Percentiles rank a stretch among this genome's conserved stretches.
Evolutionary conservation across 257 asterid species (phyloP).

Genomic region (Scutellaria minor): DNA sequence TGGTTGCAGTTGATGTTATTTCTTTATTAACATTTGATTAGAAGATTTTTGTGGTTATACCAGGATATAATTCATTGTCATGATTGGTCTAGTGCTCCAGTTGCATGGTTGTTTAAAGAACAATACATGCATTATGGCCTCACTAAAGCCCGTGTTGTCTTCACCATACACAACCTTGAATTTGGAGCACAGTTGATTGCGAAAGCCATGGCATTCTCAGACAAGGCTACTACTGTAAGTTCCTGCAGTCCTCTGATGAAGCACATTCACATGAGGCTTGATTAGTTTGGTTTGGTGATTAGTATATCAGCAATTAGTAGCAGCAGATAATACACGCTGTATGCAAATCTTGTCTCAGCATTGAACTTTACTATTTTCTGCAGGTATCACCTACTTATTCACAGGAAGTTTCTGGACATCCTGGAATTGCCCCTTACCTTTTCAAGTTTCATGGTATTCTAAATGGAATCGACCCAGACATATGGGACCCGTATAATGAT

Average conservation of each 20-base stretch:
- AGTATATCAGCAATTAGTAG: slow-evolving; percentile 20
- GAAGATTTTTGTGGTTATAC: slow-evolving; percentile 32
- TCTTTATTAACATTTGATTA: slow-evolving; percentile 9
- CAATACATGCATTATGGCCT: slow-evolving; percentile 84
- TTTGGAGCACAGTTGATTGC: slow-evolving; percentile 79
- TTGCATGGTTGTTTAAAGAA: slow-evolving; percentile 92
- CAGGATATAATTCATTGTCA: slow-evolving; percentile 98
- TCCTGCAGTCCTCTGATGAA: slow-evolving; percentile 19
- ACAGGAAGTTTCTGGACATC: slow-evolving; percentile 80
- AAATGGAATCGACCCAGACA: slow-evolving; percentile 97
- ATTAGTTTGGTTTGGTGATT: slow-evolving; percentile 28
- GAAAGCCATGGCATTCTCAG: slow-evolving; percentile 78
- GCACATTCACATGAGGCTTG: slow-evolving; percentile 11
- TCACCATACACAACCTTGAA: slow-evolving; percentile 98
- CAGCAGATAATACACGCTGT: slow-evolving; percentile 25
- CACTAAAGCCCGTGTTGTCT: slow-evolving; percentile 85
- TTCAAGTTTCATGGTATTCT: slow-evolving; percentile 93
- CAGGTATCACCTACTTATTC: slow-evolving; percentile 98
- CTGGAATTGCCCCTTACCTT: slow-evolving; percentile 72
- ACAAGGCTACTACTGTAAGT: slow-evolving; percentile 94
- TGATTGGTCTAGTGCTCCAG: slow-evolving; percentile 99
- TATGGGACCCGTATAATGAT: slow-evolving; percentile 97
- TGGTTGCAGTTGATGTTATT: slow-evolving; percentile 23
- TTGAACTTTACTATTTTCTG: slow-evolving; percentile 34
- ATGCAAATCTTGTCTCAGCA: slow-evolving; percentile 19